phyloP scores from a whole-genome alignment of 2,329 filamentous ascomycete species.

The Ceratocystis eucalypticola region DNA sequence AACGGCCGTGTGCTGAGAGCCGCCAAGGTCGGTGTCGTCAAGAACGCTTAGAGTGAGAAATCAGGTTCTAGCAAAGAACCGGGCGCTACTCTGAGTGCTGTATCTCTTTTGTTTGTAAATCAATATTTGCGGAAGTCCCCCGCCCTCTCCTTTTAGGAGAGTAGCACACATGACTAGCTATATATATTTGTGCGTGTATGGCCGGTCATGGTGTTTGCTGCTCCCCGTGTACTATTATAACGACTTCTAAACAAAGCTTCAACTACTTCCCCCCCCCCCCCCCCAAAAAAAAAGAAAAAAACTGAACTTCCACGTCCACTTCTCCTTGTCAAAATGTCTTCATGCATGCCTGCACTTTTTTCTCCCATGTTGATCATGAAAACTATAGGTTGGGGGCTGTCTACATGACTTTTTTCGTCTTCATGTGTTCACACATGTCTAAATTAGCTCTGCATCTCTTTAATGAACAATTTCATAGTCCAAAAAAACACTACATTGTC shows the following conservation, averaged over 20 bases:
- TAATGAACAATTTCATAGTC: no score
- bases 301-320: no score
- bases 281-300: no score
- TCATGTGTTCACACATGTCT: no score
- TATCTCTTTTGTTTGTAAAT: neutral
- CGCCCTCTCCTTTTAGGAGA: neutral
- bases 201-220: neutral
- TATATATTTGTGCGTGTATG: neutral
- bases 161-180: neutral
- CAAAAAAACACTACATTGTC: no score
- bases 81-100: neutral
- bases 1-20: conserved; percentile 83
- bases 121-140: no score
- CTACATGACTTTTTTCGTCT: no score
- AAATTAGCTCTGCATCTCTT: no score
- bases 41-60: conserved; percentile 45
- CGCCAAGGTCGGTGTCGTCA: conserved; percentile 91
- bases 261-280: neutral
- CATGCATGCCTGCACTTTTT: no score
- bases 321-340: no score
- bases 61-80: neutral
- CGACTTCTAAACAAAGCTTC: conserved; percentile 10
- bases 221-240: conserved; percentile 19
- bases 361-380: no score
- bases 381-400: no score